Evolutionary conservation across 495 filamentous ascomycete species (phyloP).

Genomic region (Glarea lozoyensis): DNA sequence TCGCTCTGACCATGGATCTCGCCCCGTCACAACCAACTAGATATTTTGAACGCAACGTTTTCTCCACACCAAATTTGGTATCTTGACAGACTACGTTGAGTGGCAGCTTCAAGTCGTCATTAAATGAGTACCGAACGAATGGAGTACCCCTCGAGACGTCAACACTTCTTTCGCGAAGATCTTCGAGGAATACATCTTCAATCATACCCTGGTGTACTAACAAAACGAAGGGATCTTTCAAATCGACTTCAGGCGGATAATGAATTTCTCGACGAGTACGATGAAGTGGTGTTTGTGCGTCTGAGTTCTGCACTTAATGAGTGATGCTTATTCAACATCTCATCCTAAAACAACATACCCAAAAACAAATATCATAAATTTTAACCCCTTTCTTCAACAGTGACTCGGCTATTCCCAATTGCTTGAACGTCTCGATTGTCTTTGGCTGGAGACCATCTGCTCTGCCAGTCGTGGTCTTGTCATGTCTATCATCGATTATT

Average conservation of each 20-base stretch:
- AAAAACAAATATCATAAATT: constrained; percentile 65
- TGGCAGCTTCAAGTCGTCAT: constrained; percentile 27
- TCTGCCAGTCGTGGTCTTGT: constrained; percentile 44
- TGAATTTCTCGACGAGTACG: constrained; percentile 42
- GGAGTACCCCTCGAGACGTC: constrained; percentile 45
- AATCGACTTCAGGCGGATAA: constrained; percentile 51
- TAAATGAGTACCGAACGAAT: constrained; percentile 43
- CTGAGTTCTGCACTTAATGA: constrained; percentile 29
- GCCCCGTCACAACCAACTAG: constrained; percentile 70
- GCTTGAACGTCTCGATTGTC: constrained; percentile 56
- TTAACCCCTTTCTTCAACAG: constrained; percentile 52
- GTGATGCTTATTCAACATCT: constrained; percentile 3
- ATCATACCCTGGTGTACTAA: constrained; percentile 70
- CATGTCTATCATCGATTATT: constrained; percentile 29
- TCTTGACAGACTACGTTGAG: constrained; percentile 4
- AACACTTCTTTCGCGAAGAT: constrained; percentile 49
- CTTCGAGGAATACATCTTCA: constrained; percentile 56
- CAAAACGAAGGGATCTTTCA: constrained; percentile 61
- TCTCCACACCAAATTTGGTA: constrained; percentile 30
- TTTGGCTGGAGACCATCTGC: constrained; percentile 54
- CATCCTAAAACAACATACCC: constrained; percentile 37
- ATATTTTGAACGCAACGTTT: constrained; percentile 55
- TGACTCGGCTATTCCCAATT: constrained; percentile 57
- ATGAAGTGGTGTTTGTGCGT: constrained; percentile 35
- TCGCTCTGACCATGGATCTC: constrained; percentile 57